A percentile compares a stretch with the other conserved stretches of the same genome.
Evolutionary conservation across 2,329 filamentous ascomycete genomes (phyloP).

Genomic region (Aspergillus terreus): DNA sequence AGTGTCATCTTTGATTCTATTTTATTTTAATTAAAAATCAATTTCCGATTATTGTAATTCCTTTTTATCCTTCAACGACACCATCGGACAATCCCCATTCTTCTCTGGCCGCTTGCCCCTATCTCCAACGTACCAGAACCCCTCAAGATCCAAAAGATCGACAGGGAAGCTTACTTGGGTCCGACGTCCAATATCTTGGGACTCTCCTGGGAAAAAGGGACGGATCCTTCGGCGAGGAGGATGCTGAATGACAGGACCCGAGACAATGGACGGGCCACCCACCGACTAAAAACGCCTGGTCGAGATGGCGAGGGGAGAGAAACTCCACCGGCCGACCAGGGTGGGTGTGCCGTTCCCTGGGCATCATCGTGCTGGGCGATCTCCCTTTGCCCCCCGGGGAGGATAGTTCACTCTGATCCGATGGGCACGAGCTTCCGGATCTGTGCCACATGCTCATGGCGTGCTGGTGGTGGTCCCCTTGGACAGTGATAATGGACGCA

Average conservation of each 20-base stretch:
- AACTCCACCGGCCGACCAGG: not conserved
- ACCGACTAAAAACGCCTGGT: conserved; percentile 14
- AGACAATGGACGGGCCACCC: conserved; percentile 21
- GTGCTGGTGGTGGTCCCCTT: conserved; percentile 3
- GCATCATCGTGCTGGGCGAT: conserved; percentile 14
- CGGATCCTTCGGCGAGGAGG: not conserved
- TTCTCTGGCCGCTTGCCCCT: not conserved
- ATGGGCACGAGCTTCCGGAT: conserved; percentile 14
- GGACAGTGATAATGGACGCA: not conserved
- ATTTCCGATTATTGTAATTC: not conserved
- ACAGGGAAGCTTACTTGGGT: conserved; percentile 13
- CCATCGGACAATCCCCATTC: not conserved
- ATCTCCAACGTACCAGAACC: not conserved
- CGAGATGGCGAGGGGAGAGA: not conserved
- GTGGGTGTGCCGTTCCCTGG: conserved; percentile 11
- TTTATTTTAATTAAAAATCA: not conserved
- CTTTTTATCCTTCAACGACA: not conserved
- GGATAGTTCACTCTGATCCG: conserved; percentile 4
- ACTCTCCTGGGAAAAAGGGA: not conserved
- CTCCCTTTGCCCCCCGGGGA: conserved; percentile 12
- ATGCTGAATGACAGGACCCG: conserved; percentile 21
- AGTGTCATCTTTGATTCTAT: not conserved
- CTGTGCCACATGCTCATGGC: conserved; percentile 7
- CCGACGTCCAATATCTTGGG: not conserved
- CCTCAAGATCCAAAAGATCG: conserved; percentile 6